Base-by-base conservation (phyloP, 441 rosid genomes). In the Adansonia rubrostipa region DNA sequence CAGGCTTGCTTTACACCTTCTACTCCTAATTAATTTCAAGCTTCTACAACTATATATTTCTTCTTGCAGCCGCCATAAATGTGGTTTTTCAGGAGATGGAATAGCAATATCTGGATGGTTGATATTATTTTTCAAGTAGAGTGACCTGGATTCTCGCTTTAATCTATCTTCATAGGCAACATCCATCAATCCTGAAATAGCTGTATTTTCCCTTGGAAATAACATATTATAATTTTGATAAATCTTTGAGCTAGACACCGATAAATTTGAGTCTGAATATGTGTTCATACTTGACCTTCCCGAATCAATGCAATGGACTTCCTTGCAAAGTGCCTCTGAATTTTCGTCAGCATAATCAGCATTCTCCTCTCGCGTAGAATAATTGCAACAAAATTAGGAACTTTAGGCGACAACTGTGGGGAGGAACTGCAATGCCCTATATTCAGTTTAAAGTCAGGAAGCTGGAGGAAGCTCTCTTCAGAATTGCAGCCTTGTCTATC, bases 1-100 rank as follows among this genome's bases (percentile, higher is more conserved):
- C 1, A 87, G 77, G 74, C 84, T 82, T 53, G 91, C 92, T 80
- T 84, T 87, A 75, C 91, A 94, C 79, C 98, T 97, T 82, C 76
- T 87, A 84, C 96, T 94, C 82, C 90, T 89, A 28, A 67, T 56
- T 76, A 92, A 76, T 81, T 85, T 86, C 84, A 82, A 81, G 84
- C 86, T 82, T 77, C 83, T 78, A 57, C 83, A 81, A 24, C 70
- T 78, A 50, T 73, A 78, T 11, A 84, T 51, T 73, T 82, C 87
- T 78, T 84, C 87, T 82, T 84, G 92, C 82, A 76, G 75, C 65
- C 53, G 78, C 85, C 81, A 73, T 79, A 77, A 85, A 73, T 80
- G 77, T 77, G 86, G 78, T 76, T 88, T 81, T 80, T 81, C 88
- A 36, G 91, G 79, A 63, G 88, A 83, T 73, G 88, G 80, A 66